Evolutionary conservation across 306 rosid species (phyloP).

Genomic region (Cercis canadensis): DNA sequence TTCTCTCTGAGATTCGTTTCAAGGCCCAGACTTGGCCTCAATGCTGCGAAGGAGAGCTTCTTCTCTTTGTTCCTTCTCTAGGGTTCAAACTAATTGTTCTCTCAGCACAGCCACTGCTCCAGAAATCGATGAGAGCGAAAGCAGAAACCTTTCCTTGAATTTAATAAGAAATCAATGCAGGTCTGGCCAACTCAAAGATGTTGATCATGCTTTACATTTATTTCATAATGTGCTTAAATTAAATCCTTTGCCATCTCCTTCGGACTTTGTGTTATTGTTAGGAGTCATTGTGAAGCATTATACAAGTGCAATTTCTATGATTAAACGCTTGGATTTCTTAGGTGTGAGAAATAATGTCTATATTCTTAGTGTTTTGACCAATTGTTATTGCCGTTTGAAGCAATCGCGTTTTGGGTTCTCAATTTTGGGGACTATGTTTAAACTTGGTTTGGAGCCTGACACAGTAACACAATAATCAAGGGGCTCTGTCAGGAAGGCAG

Average conservation of each 20-base stretch:
- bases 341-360: no score
- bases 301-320: background rate
- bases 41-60: no score
- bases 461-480: background rate
- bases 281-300: background rate
- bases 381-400: conserved; percentile 25
- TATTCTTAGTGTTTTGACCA: conserved; percentile 17
- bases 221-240: conserved; percentile 26
- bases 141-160: background rate
- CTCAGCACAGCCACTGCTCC: no score
- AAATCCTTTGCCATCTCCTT: conserved; percentile 15
- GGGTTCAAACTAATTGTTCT: no score
- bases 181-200: conserved; percentile 24
- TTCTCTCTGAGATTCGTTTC: no score
- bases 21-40: no score
- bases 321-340: background rate
- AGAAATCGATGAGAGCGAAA: no score
- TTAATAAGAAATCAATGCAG: conserved; percentile 37
- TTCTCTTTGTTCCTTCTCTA: no score
- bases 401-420: background rate
- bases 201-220: conserved; percentile 36
- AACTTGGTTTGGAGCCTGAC: conserved; percentile 12
- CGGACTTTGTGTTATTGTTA: background rate
- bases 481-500: background rate
- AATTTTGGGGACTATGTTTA: background rate